Evolutionary conservation across 2,329 filamentous ascomycete species (phyloP).

Genomic region (Blumeria graminis): DNA sequence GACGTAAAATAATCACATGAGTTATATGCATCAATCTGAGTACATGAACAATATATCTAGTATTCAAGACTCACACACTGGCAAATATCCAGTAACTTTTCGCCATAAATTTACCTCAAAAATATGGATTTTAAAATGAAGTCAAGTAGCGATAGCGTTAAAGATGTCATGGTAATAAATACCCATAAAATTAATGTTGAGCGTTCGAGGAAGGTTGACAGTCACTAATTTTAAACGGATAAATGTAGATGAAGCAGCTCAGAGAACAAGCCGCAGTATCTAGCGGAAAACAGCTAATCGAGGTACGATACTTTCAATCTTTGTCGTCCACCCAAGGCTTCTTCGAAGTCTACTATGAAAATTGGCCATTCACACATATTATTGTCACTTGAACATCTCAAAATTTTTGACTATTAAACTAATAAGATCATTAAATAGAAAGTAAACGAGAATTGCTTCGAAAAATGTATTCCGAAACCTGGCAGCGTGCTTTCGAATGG

Average conservation of each 20-base stretch:
- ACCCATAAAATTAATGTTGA: too few species aligned
- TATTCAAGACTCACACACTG: too few species aligned
- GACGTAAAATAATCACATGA: too few species aligned
- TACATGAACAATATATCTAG: too few species aligned
- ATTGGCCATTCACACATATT: neutral
- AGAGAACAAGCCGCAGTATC: conserved; percentile 34
- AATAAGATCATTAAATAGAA: conserved; percentile 26
- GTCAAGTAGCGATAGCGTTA: too few species aligned
- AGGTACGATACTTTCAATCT: conserved; percentile 21
- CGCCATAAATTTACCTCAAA: too few species aligned
- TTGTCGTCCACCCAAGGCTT: conserved; percentile 15
- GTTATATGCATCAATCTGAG: too few species aligned
- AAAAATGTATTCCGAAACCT: conserved; percentile 49
- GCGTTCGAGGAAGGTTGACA: too few species aligned
- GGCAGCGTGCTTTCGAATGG: conserved; percentile 33
- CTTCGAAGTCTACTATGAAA: conserved; percentile 25
- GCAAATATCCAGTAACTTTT: too few species aligned
- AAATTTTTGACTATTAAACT: neutral
- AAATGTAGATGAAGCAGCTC: conserved; percentile 25
- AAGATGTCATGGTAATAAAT: too few species aligned
- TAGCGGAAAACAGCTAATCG: conserved; percentile 47
- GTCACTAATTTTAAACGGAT: too few species aligned
- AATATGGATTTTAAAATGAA: too few species aligned
- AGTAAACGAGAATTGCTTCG: conserved; percentile 63
- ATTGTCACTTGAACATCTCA: neutral